Percentiles rank a stretch among this genome's conserved stretches.
These are phyloP conservation scores for Cyclanthera cordifolia DNA, from an alignment of 306 rosid species.

Conservation along the genomic window DNA sequence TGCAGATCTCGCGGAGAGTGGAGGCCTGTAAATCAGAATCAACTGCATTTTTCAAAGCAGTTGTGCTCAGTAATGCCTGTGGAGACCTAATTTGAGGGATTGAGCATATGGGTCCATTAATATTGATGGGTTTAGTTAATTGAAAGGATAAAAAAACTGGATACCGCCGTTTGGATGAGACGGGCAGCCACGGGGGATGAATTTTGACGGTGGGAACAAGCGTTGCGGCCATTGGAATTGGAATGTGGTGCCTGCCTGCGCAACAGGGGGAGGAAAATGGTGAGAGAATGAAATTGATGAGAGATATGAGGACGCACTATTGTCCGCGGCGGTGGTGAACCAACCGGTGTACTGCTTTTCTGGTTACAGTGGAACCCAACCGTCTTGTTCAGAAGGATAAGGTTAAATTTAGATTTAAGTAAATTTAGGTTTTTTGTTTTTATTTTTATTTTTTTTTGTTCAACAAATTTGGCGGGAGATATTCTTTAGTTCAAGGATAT, in stretches of 20 bases:
- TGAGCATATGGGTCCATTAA: slow-evolving; percentile 7
- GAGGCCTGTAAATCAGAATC: slow-evolving; percentile 16
- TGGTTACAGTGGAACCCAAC: background rate
- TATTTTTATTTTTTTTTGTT: too few species aligned
- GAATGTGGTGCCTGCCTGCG: background rate
- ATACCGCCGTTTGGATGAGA: slow-evolving; percentile 3
- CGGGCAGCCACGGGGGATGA: slow-evolving; percentile 13
- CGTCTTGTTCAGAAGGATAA: background rate
- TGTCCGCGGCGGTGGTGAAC: background rate
- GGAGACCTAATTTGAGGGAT: slow-evolving; percentile 18
- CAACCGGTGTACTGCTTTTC: background rate
- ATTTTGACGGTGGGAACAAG: slow-evolving; percentile 20
- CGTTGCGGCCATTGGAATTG: slow-evolving; percentile 22
- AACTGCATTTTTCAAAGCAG: slow-evolving; percentile 18
- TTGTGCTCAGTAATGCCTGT: slow-evolving; percentile 23
- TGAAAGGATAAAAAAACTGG: slow-evolving; percentile 11
- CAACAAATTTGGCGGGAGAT: too few species aligned
- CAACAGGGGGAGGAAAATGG: background rate
- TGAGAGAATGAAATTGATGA: background rate
- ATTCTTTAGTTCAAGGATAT: too few species aligned
- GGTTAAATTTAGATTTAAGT: background rate
- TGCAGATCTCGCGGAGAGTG: slow-evolving; percentile 49
- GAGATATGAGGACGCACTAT: background rate
- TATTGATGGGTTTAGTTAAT: slow-evolving; percentile 19
- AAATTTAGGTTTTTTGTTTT: too few species aligned